Evolutionary conservation across 805 yeast genomes (phyloP), one percentile per base, ranked within the genome.

Genomic region (Lipomyces kockii): DNA sequence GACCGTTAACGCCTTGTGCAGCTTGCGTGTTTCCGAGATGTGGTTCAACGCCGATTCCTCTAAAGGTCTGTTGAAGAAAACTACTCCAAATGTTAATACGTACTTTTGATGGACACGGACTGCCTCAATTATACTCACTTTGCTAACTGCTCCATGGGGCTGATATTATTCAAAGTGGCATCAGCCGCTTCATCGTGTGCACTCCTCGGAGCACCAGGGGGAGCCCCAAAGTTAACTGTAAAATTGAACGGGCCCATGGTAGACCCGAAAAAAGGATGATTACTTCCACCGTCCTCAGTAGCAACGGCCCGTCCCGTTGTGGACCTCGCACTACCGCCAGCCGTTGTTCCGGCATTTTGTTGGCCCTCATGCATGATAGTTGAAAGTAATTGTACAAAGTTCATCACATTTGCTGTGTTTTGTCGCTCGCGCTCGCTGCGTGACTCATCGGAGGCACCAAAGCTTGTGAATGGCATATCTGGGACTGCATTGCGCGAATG

Each of bases 131-230:
- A 22, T 17, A 12, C 65, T 20, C 62, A 65, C 65, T 34, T 27
- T 8, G 67, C 63, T 17, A 63, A 60, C 49, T 67, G 66, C 43
- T 63, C 70, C 70, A 66, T 67, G 0, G 69, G 64, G 11, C 62
- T 59, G 34, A 43, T 43, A 17, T 43, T 43, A n/a, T 43, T 17
- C 49, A n/a, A 17, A n/a, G 58, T 57, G 34, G 43, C 43, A n/a
- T 27, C 59, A 7, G 34, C 52, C 9, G 58, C 51, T 22, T 51
- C 51, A 4, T 29, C 58, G 9, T 43, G 49, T 8, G 49, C 49
- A 43, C 49, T 43, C 14, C 49, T 43, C 20, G 49, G 49, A 17
- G 20, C 49, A n/a, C 49, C 49, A 43, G 49, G 22, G 20, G 63
- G n/a, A 35, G 11, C 20, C 17, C 51, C 49, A 7, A 34, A 34